These are phyloP conservation scores for Grigorovia transvaalensis DNA, from an alignment of 805 yeast genomes.

Conservation along the genomic window DNA sequence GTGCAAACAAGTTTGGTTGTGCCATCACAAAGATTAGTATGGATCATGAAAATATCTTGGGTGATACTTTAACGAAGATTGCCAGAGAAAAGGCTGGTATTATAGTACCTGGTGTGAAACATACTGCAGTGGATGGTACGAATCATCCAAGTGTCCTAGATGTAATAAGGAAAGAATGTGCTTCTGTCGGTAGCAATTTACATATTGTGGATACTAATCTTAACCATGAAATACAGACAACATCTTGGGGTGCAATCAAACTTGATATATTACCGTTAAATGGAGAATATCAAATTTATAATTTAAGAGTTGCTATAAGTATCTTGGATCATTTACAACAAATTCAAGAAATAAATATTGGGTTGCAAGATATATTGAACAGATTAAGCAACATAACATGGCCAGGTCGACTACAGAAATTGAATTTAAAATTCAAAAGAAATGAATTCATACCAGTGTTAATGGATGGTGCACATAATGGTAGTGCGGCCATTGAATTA, in stretches of 20 bases:
- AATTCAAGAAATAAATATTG: slow-evolving; percentile 20
- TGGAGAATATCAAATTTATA: slow-evolving; percentile 65
- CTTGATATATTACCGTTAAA: slow-evolving; percentile 42
- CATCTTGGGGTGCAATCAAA: slow-evolving; percentile 24
- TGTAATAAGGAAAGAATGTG: slow-evolving; percentile 35
- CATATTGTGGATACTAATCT: slow-evolving; percentile 13
- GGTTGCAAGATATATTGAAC: slow-evolving; percentile 28
- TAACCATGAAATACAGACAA: slow-evolving; percentile 13
- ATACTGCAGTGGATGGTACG: slow-evolving; percentile 59
- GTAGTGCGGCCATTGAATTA: slow-evolving; percentile 70
- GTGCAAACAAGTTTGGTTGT: slow-evolving; percentile 42
- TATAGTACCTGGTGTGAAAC: slow-evolving; percentile 39
- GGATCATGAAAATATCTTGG: slow-evolving; percentile 76
- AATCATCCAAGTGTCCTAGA: slow-evolving; percentile 44
- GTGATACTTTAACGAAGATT: slow-evolving; percentile 51
- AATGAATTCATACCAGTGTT: slow-evolving; percentile 28
- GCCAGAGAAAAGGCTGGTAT: slow-evolving; percentile 85
- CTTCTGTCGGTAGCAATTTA: slow-evolving; percentile 22
- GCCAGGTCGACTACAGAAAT: slow-evolving; percentile 79
- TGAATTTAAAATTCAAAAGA: slow-evolving; percentile 23
- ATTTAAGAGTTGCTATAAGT: slow-evolving; percentile 56
- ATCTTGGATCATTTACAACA: slow-evolving; percentile 35
- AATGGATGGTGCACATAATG: slow-evolving; percentile 91
- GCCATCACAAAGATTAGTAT: slow-evolving; percentile 79
- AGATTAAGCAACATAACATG: slow-evolving; percentile 55